phyloP scores from a whole-genome alignment of 2,329 filamentous ascomycete species.

The Trichophyton schoenleinii region DNA sequence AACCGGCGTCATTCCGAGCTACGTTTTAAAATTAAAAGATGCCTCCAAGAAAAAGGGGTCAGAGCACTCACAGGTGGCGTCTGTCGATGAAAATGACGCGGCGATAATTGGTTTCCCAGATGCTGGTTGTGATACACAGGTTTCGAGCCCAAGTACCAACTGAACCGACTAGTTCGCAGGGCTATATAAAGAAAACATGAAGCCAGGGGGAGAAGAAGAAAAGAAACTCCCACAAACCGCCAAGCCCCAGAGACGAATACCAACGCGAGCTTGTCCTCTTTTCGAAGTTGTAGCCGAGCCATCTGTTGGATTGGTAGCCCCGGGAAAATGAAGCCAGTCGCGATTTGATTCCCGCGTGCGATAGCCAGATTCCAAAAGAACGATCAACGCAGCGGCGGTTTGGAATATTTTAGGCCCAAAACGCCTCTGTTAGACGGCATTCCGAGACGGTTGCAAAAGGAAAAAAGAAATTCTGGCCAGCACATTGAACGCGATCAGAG shows the following conservation, averaged over 20 bases:
- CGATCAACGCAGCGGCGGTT: conserved; percentile 17
- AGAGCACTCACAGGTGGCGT: conserved; percentile 9
- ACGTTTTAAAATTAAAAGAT: neutral
- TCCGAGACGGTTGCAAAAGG: conserved; percentile 17
- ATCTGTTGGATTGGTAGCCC: conserved; percentile 17
- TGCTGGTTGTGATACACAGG: conserved; percentile 15
- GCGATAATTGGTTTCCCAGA: conserved; percentile 22
- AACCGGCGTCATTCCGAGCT: neutral
- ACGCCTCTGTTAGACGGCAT: conserved; percentile 16
- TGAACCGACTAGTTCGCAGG: neutral
- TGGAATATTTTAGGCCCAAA: conserved; percentile 15
- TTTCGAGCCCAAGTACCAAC: neutral
- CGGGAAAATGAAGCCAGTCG: conserved; percentile 17
- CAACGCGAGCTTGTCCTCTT: conserved; percentile 14
- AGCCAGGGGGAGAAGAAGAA: neutral
- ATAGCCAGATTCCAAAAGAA: conserved; percentile 13
- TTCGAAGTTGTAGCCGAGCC: conserved; percentile 14
- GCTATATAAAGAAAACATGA: neutral
- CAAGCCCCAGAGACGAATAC: conserved; percentile 16
- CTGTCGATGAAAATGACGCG: conserved; percentile 9
- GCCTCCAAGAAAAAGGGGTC: neutral
- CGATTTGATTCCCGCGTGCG: conserved; percentile 18
- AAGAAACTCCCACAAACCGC: conserved; percentile 14
- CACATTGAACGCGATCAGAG: conserved; percentile 9
- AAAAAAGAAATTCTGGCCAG: conserved; percentile 14